phyloP scores from a whole-genome alignment of 108 stramenopile genomes.

The Skeletonema potamos region DNA sequence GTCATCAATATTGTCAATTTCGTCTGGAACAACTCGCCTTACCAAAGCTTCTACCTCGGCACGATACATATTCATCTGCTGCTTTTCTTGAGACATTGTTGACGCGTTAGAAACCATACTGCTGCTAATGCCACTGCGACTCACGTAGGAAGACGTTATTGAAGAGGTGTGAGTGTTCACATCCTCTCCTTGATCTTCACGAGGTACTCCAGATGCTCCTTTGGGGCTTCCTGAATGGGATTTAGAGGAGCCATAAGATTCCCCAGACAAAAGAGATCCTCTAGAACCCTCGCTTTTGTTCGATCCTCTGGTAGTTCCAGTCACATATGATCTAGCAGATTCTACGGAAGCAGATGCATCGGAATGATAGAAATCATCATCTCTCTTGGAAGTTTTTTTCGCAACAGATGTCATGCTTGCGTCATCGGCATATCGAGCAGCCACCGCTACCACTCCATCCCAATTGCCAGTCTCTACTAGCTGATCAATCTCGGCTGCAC shows the following conservation, averaged over 20 bases:
- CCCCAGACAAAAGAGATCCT: background rate
- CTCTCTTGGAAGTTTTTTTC: background rate
- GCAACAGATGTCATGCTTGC: background rate
- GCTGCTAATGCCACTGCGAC: conserved; percentile 5
- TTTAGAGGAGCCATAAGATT: background rate
- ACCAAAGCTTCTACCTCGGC: conserved; percentile 80
- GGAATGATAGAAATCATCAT: background rate
- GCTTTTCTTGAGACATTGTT: conserved; percentile 11
- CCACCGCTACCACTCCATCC: conserved; percentile 49
- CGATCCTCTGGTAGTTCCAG: background rate
- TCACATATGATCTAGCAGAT: background rate
- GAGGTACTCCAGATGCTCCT: background rate
- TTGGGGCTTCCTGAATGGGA: background rate
- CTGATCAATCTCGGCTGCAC: conserved; percentile 33
- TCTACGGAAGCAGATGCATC: background rate
- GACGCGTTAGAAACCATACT: conserved; percentile 15
- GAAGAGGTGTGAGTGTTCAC: background rate
- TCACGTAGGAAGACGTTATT: conserved; percentile 12
- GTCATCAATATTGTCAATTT: conserved; percentile 86
- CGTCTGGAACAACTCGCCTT: conserved; percentile 80
- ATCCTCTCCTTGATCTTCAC: background rate
- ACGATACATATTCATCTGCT: conserved; percentile 41
- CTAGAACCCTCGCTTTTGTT: background rate
- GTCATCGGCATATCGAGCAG: conserved; percentile 44
- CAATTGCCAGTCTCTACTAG: conserved; percentile 43